phyloP scores from a whole-genome alignment of 345 rosid species.

The Cochlearia excelsa region DNA sequence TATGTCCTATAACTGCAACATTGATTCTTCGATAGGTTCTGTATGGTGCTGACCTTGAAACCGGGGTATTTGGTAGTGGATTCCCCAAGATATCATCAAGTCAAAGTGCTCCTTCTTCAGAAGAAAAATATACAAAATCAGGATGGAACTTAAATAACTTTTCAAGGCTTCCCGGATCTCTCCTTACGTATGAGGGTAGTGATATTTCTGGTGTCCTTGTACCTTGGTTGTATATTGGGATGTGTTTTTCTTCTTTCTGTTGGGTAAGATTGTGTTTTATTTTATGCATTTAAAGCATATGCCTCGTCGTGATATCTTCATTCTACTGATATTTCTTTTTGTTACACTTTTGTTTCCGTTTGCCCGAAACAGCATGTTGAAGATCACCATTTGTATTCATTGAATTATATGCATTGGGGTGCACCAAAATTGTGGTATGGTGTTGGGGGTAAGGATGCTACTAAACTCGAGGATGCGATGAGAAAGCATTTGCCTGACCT shows the following conservation, averaged over 20 bases:
- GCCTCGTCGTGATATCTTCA: not conserved
- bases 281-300: conserved; percentile 18
- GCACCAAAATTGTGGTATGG: conserved; percentile 98
- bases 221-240: conserved; percentile 97
- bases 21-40: conserved; percentile 58
- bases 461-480: conserved; percentile 86
- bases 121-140: conserved; percentile 64
- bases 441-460: conserved; percentile 73
- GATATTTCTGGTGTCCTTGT: conserved; percentile 98
- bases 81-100: conserved; percentile 61
- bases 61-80: conserved; percentile 95
- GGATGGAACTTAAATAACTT: conserved; percentile 99
- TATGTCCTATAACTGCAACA: conserved; percentile 10
- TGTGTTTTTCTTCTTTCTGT: conserved; percentile 99
- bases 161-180: conserved; percentile 89
- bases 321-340: not conserved
- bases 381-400: conserved; percentile 96
- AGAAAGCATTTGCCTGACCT: conserved; percentile 89
- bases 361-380: conserved; percentile 76
- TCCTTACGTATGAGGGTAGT: conserved; percentile 78
- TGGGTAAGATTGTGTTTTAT: conserved; percentile 63
- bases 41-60: conserved; percentile 99
- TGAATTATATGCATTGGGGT: conserved; percentile 98
- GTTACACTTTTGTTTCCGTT: conserved; percentile 15
- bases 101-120: conserved; percentile 42